These are phyloP conservation scores for Euphrasia arctica DNA, from an alignment of 305 asterid genomes.

Conservation along the genomic window DNA sequence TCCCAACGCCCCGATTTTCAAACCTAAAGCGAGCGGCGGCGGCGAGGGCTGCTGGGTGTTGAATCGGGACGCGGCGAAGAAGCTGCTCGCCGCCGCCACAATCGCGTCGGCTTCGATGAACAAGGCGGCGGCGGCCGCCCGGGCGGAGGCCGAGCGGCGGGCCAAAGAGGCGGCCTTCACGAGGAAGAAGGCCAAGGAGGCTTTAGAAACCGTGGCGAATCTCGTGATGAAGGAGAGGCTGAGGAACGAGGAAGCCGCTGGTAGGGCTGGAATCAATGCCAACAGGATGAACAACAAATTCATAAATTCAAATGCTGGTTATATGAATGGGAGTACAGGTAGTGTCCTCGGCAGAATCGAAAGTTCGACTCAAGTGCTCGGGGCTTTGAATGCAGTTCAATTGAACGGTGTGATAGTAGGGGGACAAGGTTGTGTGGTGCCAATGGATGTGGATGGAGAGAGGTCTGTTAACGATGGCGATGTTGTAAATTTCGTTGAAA, in stretches of 20 bases:
- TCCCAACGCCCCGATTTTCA: slow-evolving; percentile 49
- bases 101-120: slow-evolving; percentile 56
- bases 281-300: not conserved
- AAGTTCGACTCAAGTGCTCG: slow-evolving; percentile 36
- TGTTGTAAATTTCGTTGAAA: too few relatives aligned
- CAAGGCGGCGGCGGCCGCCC: slow-evolving; percentile 53
- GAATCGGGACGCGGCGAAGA: slow-evolving; percentile 56
- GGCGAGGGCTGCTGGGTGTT: slow-evolving; percentile 36
- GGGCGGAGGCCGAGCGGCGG: slow-evolving; percentile 65
- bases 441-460: slow-evolving; percentile 42
- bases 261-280: not conserved
- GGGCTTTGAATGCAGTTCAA: slow-evolving; percentile 51
- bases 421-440: slow-evolving; percentile 14
- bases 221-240: slow-evolving; percentile 35
- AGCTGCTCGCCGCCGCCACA: slow-evolving; percentile 68
- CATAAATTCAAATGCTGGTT: slow-evolving; percentile 17
- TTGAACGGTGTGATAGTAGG: slow-evolving; percentile 12
- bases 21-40: slow-evolving; percentile 16
- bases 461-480: not conserved
- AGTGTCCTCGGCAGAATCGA: not conserved
- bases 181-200: slow-evolving; percentile 72
- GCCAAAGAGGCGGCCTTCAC: slow-evolving; percentile 68
- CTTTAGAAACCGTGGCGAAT: slow-evolving; percentile 52
- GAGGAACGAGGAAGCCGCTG: too few relatives aligned
- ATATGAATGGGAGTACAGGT: slow-evolving; percentile 27